phyloP scores from a whole-genome alignment of 2,329 filamentous ascomycete species.

The Atkinsonella hypoxylon region DNA sequence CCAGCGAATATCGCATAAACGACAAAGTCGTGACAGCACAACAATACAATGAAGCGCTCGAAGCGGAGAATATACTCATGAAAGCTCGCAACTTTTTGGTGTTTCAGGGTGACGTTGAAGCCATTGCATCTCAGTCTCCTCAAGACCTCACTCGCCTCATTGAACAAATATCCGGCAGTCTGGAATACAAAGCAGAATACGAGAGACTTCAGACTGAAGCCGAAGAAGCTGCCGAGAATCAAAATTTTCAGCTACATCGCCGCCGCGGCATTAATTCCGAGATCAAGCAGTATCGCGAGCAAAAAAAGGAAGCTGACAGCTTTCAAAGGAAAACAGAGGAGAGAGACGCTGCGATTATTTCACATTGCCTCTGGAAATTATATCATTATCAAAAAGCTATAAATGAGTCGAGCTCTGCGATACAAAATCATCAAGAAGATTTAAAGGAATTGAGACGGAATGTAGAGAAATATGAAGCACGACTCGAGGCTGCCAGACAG shows the following conservation, averaged over 20 bases:
- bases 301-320: constrained; percentile 89
- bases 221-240: constrained; percentile 78
- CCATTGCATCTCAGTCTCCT: constrained; percentile 88
- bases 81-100: constrained; percentile 97
- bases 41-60: constrained; percentile 86
- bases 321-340: constrained; percentile 87
- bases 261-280: constrained; percentile 93
- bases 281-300: constrained; percentile 94
- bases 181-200: constrained; percentile 91
- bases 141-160: constrained; percentile 88
- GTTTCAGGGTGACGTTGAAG: constrained; percentile 96
- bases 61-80: constrained; percentile 92
- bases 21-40: constrained; percentile 77
- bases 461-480: constrained; percentile 71
- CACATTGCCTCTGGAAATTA: constrained; percentile 91
- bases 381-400: constrained; percentile 92
- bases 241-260: constrained; percentile 76
- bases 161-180: constrained; percentile 92
- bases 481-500: constrained; percentile 68
- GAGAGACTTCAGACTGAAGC: constrained; percentile 78
- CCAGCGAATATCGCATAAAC: constrained; percentile 96
- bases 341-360: constrained; percentile 81
- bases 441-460: constrained; percentile 85
- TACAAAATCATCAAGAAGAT: constrained; percentile 88
- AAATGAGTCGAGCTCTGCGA: constrained; percentile 80